Conservation (phyloP, 2,329 filamentous ascomycete species). For the Raffaelea ambrosiae region DNA sequence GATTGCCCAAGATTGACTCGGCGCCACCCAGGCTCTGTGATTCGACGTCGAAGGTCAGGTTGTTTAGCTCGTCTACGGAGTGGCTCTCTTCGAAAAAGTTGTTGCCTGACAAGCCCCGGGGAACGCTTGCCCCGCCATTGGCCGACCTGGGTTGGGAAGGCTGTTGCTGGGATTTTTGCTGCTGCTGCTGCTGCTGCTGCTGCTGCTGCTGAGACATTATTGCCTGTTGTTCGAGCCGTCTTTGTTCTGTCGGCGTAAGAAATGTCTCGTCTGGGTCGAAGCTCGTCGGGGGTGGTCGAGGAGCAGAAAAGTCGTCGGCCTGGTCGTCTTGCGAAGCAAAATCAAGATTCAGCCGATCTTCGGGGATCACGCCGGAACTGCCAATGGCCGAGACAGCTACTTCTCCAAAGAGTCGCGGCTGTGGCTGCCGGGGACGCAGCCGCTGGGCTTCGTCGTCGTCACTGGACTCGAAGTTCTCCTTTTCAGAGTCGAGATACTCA, state of each 20-base stretch:
- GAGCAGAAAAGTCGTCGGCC: conserved; percentile 8
- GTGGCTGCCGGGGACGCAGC: conserved; percentile 7
- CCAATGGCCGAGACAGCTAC: conserved; percentile 44
- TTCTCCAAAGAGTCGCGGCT: conserved; percentile 43
- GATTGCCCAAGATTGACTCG: conserved; percentile 33
- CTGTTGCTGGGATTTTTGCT: conserved; percentile 8
- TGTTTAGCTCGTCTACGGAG: conserved; percentile 41
- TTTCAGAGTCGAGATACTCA: conserved; percentile 58
- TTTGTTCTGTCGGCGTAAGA: conserved; percentile 1
- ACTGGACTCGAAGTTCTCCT: conserved; percentile 52
- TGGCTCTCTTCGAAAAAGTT: conserved; percentile 19
- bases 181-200: background rate
- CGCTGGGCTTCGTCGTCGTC: conserved; percentile 10
- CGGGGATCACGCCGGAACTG: conserved; percentile 42
- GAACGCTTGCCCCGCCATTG: conserved; percentile 8
- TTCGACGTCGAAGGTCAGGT: conserved; percentile 40
- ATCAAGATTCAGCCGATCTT: conserved; percentile 38
- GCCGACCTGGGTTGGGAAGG: background rate
- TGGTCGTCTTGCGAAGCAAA: background rate
- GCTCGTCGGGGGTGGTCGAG: conserved; percentile 8
- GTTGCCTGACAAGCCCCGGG: conserved; percentile 14
- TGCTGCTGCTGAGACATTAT: conserved; percentile 3
- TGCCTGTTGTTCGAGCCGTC: too few species aligned
- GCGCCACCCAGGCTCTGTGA: conserved; percentile 48
- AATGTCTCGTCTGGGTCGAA: conserved; percentile 31